phyloP scores from a whole-genome alignment of 1,139 yeast genomes.

The Saccharomyces pastorianus region DNA sequence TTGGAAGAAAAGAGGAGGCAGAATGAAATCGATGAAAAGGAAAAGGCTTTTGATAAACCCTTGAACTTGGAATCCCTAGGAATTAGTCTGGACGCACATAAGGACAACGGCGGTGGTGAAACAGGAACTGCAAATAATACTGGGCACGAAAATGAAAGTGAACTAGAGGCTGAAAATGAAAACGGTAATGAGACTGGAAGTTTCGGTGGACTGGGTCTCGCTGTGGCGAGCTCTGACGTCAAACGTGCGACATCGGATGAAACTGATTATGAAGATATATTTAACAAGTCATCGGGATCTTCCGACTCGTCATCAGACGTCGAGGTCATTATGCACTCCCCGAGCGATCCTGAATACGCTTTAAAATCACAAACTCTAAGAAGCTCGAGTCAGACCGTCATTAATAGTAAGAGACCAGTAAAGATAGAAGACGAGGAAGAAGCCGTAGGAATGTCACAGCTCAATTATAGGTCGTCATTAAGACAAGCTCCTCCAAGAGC shows the following conservation, averaged over 20 bases:
- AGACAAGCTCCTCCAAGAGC: slow-evolving; percentile 5
- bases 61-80: slow-evolving; percentile 23
- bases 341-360: slow-evolving; percentile 4
- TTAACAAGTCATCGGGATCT: slow-evolving; percentile 10
- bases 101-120: not conserved
- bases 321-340: slow-evolving; percentile 1
- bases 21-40: slow-evolving; percentile 14
- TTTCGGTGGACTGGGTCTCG: slow-evolving; percentile 1
- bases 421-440: not conserved
- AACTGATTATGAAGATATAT: slow-evolving; percentile 2
- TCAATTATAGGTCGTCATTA: slow-evolving; percentile 1
- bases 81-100: slow-evolving; percentile 15
- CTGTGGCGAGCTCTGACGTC: not conserved
- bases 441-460: not conserved
- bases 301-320: slow-evolving; percentile 4
- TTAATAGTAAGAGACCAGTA: not conserved
- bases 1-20: slow-evolving; percentile 26
- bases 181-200: slow-evolving; percentile 3
- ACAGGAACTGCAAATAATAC: not conserved
- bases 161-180: slow-evolving; percentile 1
- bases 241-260: slow-evolving; percentile 4
- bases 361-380: not conserved
- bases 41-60: slow-evolving; percentile 8
- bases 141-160: slow-evolving; percentile 26
- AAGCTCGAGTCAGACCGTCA: not conserved